Evolutionary conservation across 1,284 basidiomycete genomes (phyloP), one percentile per base, ranked within the genome.

Genomic region (Wolfiporia cocos): DNA sequence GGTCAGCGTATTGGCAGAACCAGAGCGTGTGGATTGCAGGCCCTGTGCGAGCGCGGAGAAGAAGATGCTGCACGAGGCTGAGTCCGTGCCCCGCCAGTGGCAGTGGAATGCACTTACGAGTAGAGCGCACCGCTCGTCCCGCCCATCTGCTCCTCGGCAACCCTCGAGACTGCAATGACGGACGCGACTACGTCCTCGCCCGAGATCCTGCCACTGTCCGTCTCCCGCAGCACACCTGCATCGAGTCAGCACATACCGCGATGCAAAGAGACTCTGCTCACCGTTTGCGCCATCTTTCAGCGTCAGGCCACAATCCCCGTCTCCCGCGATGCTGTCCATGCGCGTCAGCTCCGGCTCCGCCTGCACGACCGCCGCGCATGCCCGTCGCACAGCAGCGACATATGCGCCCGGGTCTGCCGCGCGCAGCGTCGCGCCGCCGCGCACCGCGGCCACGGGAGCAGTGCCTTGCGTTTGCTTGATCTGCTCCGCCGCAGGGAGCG

Each of bases 91-190:
- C n/a, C n/a, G n/a, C n/a, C n/a, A n/a, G n/a, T n/a, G n/a, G 26
- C 7, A 28, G 14, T 28, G 14, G 26, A 28, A 28, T 28, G 54
- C 5, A 68, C 81, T 49, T 51, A 89, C 85, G 90, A 91, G 61
- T 94, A 96, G 21, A 96, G 65, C 1, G 92, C 93, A 5, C 92
- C 93, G 47, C 83, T 88, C 4, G 92, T 96, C 15, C 93, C 93
- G 23, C 90, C 93, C 92, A 96, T 96, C 39, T 76, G 72, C 52
- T 87, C 81, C 64, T 93, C 90, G 3, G 83, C 82, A 19, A 85
- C 77, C 49, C 80, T 74, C 2, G 90, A 78, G 43, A 94, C 78
- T 4, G 71, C 67, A 29, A 89, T 76, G 43, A 91, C 67, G 35
- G 75, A 71, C 33, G 69, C 68, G 28, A 86, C 71, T 32, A 90